A percentile compares a stretch with the other conserved stretches of the same genome.
Conservation (phyloP, 75 land plant genomes). For the Cunninghamia lanceolata region DNA sequence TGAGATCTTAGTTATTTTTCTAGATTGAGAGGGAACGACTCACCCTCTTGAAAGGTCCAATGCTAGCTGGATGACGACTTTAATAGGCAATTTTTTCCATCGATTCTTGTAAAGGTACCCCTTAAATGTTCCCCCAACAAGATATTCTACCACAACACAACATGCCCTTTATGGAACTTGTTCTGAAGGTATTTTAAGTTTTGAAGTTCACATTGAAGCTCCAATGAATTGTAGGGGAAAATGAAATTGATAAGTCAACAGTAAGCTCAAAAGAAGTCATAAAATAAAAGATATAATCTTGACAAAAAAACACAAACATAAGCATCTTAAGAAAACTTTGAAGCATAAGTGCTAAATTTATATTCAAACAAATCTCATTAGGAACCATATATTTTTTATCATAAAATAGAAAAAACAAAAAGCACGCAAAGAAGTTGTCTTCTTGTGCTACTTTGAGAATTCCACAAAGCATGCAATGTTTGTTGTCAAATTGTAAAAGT, state of each 20-base stretch:
- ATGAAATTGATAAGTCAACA: background rate
- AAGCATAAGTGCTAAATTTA: background rate
- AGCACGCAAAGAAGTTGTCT: background rate
- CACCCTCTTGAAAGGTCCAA: slow-evolving; percentile 86
- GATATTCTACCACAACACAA: slow-evolving; percentile 89
- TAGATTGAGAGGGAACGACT: slow-evolving; percentile 1
- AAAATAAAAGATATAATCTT: background rate
- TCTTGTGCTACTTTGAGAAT: background rate
- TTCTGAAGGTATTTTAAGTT: slow-evolving; percentile 60
- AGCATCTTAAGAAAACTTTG: background rate
- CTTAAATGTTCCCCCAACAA: slow-evolving; percentile 82
- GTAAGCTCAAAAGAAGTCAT: background rate
- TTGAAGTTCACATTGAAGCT: slow-evolving; percentile 85
- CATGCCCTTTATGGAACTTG: slow-evolving; percentile 62
- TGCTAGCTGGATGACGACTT: slow-evolving; percentile 74
- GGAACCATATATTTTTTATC: background rate
- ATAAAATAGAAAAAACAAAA: background rate
- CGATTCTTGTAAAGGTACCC: slow-evolving; percentile 55
- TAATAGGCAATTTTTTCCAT: slow-evolving; percentile 61
- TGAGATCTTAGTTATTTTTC: background rate
- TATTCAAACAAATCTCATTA: background rate
- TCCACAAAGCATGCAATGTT: background rate
- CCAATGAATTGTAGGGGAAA: slow-evolving; percentile 67
- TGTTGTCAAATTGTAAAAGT: background rate
- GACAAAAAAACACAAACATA: background rate